These are phyloP conservation scores for Neurospora sp. DNA, from an alignment of 495 filamentous ascomycete species.

Conservation along the genomic window DNA sequence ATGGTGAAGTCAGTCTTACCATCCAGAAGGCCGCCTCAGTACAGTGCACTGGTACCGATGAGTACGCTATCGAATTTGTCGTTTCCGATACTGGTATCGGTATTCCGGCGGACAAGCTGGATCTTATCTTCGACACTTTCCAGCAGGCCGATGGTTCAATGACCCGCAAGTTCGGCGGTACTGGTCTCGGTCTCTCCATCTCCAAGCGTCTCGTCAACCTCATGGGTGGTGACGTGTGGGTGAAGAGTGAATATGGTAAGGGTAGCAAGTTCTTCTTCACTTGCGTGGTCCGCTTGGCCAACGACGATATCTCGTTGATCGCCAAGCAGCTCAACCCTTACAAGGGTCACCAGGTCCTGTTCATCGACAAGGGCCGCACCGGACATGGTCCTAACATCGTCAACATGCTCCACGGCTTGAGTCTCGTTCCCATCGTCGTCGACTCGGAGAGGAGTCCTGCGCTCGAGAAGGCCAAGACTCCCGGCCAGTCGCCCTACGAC, in stretches of 20 bases:
- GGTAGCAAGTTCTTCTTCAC: constrained; percentile 98
- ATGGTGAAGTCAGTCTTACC: constrained; percentile 90
- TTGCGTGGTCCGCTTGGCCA: constrained; percentile 80
- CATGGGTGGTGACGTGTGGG: constrained; percentile 98
- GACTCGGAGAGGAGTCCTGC: constrained; percentile 49
- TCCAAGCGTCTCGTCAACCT: constrained; percentile 91
- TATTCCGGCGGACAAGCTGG: constrained; percentile 90
- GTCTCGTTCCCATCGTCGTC: constrained; percentile 74
- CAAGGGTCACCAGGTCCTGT: constrained; percentile 83
- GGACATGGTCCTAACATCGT: constrained; percentile 67
- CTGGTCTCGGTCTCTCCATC: constrained; percentile 90
- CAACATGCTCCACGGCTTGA: constrained; percentile 68
- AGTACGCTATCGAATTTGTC: constrained; percentile 93
- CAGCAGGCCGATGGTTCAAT: constrained; percentile 98
- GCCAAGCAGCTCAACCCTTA: constrained; percentile 80
- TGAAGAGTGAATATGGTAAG: constrained; percentile 84
- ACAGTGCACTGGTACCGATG: constrained; percentile 45
- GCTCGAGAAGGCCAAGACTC: constrained; percentile 34
- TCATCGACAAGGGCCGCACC: constrained; percentile 89
- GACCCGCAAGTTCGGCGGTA: constrained; percentile 93
- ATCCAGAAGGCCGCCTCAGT: constrained; percentile 65
- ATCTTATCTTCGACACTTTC: constrained; percentile 98
- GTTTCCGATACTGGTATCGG: constrained; percentile 97
- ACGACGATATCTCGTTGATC: constrained; percentile 71
- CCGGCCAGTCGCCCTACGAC: constrained; percentile 66